Conservation (phyloP, 2,329 filamentous ascomycete species). For the Zasmidium cellare region DNA sequence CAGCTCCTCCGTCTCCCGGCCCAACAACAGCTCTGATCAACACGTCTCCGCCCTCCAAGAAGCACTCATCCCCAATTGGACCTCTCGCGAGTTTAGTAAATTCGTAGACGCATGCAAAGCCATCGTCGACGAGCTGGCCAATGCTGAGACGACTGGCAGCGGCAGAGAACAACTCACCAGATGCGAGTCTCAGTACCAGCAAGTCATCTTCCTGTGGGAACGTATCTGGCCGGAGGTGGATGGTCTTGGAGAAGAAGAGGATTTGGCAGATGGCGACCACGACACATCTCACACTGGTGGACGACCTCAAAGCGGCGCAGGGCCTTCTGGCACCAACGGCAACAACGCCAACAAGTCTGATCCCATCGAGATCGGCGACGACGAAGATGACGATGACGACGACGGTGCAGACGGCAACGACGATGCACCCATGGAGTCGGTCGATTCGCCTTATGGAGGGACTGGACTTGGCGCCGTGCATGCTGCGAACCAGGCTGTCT, state of each 20-base stretch:
- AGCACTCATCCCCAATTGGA: slow-evolving; percentile 54
- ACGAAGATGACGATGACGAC: slow-evolving; percentile 19
- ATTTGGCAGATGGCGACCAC: slow-evolving; percentile 23
- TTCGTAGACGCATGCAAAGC: slow-evolving; percentile 51
- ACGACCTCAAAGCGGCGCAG: slow-evolving; percentile 8
- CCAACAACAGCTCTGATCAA: slow-evolving; percentile 32
- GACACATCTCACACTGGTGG: slow-evolving; percentile 7
- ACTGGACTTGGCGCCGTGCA: slow-evolving; percentile 24
- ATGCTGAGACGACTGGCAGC: slow-evolving; percentile 47
- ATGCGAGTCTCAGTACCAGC: slow-evolving; percentile 49
- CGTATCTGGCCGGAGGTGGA: slow-evolving; percentile 52
- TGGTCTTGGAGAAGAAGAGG: slow-evolving; percentile 50
- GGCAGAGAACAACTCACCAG: slow-evolving; percentile 49
- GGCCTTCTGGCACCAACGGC: slow-evolving; percentile 14
- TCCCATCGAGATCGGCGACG: slow-evolving; percentile 20
- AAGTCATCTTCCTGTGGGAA: slow-evolving; percentile 50
- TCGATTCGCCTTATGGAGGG: slow-evolving; percentile 20
- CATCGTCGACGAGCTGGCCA: slow-evolving; percentile 52
- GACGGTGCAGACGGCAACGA: slow-evolving; percentile 14
- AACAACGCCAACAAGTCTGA: slow-evolving; percentile 5
- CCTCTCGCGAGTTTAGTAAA: slow-evolving; percentile 50
- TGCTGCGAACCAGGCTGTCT: slow-evolving; percentile 19
- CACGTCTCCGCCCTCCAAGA: slow-evolving; percentile 52
- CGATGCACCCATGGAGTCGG: slow-evolving; percentile 13
- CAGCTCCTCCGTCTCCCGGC: slow-evolving; percentile 8